phyloP scores from a whole-genome alignment of 768 basidiomycete genomes.

The Pisolithus albus region DNA sequence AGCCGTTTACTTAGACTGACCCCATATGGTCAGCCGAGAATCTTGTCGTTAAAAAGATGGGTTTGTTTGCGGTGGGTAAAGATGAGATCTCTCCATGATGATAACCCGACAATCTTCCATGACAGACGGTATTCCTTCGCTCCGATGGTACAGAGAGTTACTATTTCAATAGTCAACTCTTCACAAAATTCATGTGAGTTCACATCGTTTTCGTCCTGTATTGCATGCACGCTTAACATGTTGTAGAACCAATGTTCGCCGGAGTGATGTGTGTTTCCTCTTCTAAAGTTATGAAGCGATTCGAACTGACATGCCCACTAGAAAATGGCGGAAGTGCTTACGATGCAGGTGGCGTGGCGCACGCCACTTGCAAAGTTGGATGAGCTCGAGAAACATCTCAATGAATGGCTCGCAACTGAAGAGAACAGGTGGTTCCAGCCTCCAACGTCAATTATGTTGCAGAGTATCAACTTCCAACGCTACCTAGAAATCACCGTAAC shows the following conservation, averaged over 20 bases:
- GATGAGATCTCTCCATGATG: background rate
- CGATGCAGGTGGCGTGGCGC: conserved; percentile 69
- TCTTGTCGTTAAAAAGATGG: conserved; percentile 73
- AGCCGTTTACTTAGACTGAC: conserved; percentile 4
- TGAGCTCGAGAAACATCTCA: conserved; percentile 56
- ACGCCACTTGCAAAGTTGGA: conserved; percentile 70
- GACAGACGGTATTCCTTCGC: conserved; percentile 61
- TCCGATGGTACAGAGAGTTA: conserved; percentile 73
- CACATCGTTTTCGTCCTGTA: background rate
- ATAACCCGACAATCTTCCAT: background rate
- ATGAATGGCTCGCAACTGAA: conserved; percentile 72
- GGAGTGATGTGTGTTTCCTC: conserved; percentile 48
- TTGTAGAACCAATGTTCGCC: conserved; percentile 59
- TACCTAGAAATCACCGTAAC: conserved; percentile 64
- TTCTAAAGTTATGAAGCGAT: background rate
- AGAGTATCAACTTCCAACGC: conserved; percentile 59
- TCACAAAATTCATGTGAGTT: conserved; percentile 65
- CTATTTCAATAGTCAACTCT: conserved; percentile 75
- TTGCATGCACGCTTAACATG: background rate
- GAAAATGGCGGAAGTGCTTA: conserved; percentile 63
- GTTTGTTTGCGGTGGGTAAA: conserved; percentile 59
- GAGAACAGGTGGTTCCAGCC: conserved; percentile 77
- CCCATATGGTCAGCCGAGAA: conserved; percentile 49
- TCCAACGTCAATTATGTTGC: conserved; percentile 54
- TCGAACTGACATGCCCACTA: conserved; percentile 19